phyloP scores from a whole-genome alignment of 2,329 filamentous ascomycete species.

The Alternaria infectoria region DNA sequence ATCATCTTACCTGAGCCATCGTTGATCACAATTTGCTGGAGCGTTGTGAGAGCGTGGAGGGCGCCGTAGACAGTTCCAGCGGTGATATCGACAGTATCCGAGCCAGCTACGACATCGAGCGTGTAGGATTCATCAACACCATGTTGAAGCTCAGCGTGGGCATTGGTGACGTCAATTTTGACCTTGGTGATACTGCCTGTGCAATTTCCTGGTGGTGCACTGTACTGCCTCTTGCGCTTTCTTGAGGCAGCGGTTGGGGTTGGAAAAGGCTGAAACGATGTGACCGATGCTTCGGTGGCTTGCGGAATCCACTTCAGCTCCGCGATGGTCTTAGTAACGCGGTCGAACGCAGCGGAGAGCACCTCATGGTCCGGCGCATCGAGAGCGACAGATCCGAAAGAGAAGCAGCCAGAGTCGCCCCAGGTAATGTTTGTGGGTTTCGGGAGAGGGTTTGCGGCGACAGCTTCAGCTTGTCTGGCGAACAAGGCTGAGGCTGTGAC shows the following conservation, averaged over 20 bases:
- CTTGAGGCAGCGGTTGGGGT: conserved; percentile 41
- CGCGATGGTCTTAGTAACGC: conserved; percentile 56
- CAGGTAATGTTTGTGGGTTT: conserved; percentile 61
- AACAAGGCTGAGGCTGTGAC: conserved; percentile 44
- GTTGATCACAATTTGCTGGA: conserved; percentile 62
- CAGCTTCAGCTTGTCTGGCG: conserved; percentile 50
- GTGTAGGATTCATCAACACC: conserved; percentile 65
- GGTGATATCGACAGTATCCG: conserved; percentile 53
- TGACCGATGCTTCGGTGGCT: conserved; percentile 60
- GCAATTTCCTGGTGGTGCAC: conserved; percentile 23
- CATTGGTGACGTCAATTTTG: conserved; percentile 55
- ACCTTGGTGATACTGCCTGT: conserved; percentile 50
- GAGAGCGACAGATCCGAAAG: conserved; percentile 50
- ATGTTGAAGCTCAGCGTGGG: conserved; percentile 58
- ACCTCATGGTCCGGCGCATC: conserved; percentile 45
- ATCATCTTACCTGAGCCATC: conserved; percentile 54
- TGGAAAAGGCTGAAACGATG: conserved; percentile 60
- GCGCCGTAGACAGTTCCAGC: conserved; percentile 62
- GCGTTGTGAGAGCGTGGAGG: conserved; percentile 63
- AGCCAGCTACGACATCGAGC: conserved; percentile 51
- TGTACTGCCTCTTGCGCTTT: conserved; percentile 30
- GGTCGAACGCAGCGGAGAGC: conserved; percentile 57
- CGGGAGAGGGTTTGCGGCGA: conserved; percentile 61
- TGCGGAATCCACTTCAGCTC: conserved; percentile 62
- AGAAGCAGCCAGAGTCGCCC: conserved; percentile 59